A percentile compares a stretch with the other conserved stretches of the same genome.
These are phyloP conservation scores for Cyclostephanos tholiformis DNA, from an alignment of 108 stramenopile species.

Conservation along the genomic window DNA sequence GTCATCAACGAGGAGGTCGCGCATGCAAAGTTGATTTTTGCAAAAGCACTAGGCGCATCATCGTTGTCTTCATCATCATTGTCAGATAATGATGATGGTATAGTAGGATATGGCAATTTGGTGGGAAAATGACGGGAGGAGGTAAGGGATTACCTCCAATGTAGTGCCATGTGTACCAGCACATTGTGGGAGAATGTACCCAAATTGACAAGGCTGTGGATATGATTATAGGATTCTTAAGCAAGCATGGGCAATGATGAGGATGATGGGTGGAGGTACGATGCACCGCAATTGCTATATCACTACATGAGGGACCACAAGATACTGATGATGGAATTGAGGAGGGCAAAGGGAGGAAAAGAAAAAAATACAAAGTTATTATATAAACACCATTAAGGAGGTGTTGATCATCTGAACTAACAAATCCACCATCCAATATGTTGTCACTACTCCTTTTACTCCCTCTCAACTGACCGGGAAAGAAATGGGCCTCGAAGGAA, in stretches of 20 bases:
- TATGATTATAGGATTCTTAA: conserved; percentile 44
- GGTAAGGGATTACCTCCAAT: conserved; percentile 39
- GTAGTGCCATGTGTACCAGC: conserved; percentile 18
- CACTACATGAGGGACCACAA: conserved; percentile 58
- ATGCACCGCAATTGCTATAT: conserved; percentile 50
- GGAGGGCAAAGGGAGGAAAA: not conserved
- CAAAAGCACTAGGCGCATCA: conserved; percentile 17
- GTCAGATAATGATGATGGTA: conserved; percentile 8
- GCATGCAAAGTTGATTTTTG: conserved; percentile 43
- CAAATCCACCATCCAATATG: no score
- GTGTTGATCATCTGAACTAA: no score
- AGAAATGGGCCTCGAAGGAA: no score
- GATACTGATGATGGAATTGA: conserved; percentile 35
- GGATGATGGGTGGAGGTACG: conserved; percentile 47
- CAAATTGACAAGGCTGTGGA: conserved; percentile 51
- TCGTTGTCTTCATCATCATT: no score
- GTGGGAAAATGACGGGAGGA: conserved; percentile 36
- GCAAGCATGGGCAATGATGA: conserved; percentile 41
- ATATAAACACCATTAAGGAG: no score
- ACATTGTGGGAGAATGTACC: conserved; percentile 42
- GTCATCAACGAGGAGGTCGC: conserved; percentile 31
- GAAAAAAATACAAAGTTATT: no score
- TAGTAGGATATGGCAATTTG: conserved; percentile 28
- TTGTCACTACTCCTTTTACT: no score
- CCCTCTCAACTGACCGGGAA: no score